Conservation (phyloP, 129 eudicot species). For the Arctium lappa region DNA sequence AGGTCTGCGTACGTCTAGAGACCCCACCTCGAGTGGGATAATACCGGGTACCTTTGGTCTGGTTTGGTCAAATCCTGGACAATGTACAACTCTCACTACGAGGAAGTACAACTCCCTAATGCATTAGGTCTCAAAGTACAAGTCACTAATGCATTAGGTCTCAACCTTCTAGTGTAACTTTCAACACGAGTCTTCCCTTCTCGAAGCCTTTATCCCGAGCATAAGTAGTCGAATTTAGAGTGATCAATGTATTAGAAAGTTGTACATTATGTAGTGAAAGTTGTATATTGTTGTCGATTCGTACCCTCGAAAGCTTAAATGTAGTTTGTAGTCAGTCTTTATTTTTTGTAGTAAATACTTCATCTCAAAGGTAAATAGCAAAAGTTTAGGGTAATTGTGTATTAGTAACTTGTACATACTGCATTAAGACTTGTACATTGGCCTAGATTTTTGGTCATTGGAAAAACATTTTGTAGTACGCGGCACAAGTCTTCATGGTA, state of each 20-base stretch:
- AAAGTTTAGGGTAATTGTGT: background rate
- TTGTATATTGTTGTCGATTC: slow-evolving; percentile 1
- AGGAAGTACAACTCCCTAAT: slow-evolving; percentile 9
- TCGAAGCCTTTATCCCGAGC: background rate
- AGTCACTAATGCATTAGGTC: slow-evolving; percentile 6
- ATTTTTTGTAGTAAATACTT: slow-evolving; percentile 5
- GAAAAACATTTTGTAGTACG: background rate
- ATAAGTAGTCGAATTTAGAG: background rate
- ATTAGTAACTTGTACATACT: background rate
- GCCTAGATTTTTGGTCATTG: background rate
- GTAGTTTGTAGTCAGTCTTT: background rate
- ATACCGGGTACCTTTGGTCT: no score
- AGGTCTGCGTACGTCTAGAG: no score
- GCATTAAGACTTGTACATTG: background rate
- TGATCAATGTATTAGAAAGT: background rate
- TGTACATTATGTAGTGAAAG: background rate
- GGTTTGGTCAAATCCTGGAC: background rate
- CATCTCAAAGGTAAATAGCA: background rate
- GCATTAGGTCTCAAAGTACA: background rate
- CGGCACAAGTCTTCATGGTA: background rate
- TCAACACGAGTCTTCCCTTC: background rate
- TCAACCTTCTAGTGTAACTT: background rate
- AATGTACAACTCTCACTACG: slow-evolving; percentile 7
- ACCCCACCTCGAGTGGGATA: no score
- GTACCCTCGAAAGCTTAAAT: background rate